Evolutionary conservation across 768 basidiomycete genomes (phyloP).

Genomic region (Pisolithus orientalis): DNA sequence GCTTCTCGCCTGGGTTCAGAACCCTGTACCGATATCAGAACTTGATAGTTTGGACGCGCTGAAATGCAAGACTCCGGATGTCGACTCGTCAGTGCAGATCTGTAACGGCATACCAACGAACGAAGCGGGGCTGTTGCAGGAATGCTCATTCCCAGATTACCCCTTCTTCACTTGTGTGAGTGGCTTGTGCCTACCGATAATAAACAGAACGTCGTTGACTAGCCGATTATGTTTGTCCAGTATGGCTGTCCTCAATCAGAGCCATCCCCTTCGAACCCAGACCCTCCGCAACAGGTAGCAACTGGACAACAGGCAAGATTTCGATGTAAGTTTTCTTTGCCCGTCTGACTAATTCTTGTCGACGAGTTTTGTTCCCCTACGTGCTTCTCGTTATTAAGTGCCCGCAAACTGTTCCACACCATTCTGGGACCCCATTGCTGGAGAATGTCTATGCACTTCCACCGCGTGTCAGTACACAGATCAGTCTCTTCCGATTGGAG

Average conservation of each 20-base stretch:
- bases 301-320: conserved; percentile 41
- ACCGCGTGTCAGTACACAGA: conserved; percentile 57
- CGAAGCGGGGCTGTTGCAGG: conserved; percentile 52
- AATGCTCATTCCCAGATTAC: conserved; percentile 66
- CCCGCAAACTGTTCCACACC: conserved; percentile 68
- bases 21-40: conserved; percentile 60
- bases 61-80: conserved; percentile 58
- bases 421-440: conserved; percentile 75
- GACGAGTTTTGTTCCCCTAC: background rate
- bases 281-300: conserved; percentile 52
- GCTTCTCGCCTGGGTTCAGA: conserved; percentile 66
- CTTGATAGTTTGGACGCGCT: conserved; percentile 48
- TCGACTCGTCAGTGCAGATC: conserved; percentile 48
- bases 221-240: conserved; percentile 26
- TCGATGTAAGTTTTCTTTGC: conserved; percentile 43
- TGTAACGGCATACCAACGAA: conserved; percentile 75
- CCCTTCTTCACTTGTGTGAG: conserved; percentile 75
- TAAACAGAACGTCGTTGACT: background rate
- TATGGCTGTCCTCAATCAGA: conserved; percentile 49
- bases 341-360: background rate
- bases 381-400: conserved; percentile 32
- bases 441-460: conserved; percentile 56
- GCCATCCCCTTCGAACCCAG: conserved; percentile 63
- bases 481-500: conserved; percentile 57
- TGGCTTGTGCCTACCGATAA: conserved; percentile 5